Evolutionary conservation across 768 basidiomycete species (phyloP), one percentile per base, ranked within the genome.

Genomic region (Pilatotrama ljubarskyi): DNA sequence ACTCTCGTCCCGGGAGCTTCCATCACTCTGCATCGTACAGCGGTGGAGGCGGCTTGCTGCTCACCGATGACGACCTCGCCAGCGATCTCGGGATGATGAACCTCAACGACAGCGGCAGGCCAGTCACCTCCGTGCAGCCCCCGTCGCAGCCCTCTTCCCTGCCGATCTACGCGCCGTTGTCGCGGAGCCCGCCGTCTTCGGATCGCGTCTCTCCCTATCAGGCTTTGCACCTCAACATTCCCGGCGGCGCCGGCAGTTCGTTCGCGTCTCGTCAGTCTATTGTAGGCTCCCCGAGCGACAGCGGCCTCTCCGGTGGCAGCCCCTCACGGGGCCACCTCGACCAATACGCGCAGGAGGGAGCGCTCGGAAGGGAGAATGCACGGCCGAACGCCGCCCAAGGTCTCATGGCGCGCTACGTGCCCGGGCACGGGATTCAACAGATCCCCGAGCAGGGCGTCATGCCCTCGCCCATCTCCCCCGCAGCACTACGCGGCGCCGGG

Each of bases 41-140:
- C 51, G 74, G 80, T 3, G 80, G 87, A 3, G 78, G 87, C 0
- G 85, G 88, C 2, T 75, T 91, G 26, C 75, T 88, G 72, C 74
- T 93, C 20, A 84, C 84, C 0, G 92, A 94, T 62, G 92, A 93
- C 51, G 91, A 94, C 61, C 82, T 94, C 13, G 88, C 88, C 0
- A 82, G 80, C 20, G 88, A 88, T 66, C 79, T 93, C 35, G 84
- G 82, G 22, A 67, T 84, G 57, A 77, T 92, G 62, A 87, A 76
- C 66, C 66, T 91, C n/a, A 79, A 78, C 60, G 58, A 59, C 25
- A 32, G 46, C 47, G 55, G 42, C 35, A 37, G 61, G 15, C 43
- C 53, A 5, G 42, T 65, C 43, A 78, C 83, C n/a, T 75, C 76
- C 1, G 70, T 77, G 55, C 78, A 81, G 43, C 82, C 84, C 14